Base-by-base conservation (phyloP, 1,139 yeast species). In the Geotrichum europaeum region DNA sequence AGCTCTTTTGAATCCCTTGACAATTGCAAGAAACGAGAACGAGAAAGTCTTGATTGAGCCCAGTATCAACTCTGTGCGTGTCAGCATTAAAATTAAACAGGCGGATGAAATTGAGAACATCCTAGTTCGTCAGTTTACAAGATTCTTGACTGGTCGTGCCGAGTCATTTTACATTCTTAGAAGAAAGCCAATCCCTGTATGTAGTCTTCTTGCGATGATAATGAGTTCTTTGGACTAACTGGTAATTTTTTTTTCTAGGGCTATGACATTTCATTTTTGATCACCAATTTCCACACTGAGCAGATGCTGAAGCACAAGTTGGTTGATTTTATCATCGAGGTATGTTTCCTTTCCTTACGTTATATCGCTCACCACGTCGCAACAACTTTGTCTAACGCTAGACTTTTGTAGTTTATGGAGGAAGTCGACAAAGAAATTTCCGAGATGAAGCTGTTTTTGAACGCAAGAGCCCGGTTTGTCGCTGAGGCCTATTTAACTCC, bases 371-470 rank as follows among this genome's bases (percentile, higher is more conserved):
- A 20, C 22, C 10, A 28, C 18, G 12, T 40, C 47, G 47, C 47
- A 40, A n/a, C 47, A 40, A 40, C 22, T 9, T 12, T 2, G 20
- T 18, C 40, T 40, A 40, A 40, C 47, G 68, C 32, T 49, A 10
- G 3, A 12, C 24, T 13, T 43, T 2, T 52, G 18, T 28, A 58
- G 77, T 94, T 95, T 74, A 92, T 94, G 99, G 99, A 94, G 75
- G 99, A 92, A 70, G 99, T 94, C 30, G 99, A 94, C 75, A 94
- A 92, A 78, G 99, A 94, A 75, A 95, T 94, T 71, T 89, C 97
- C 75, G 99, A 94, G 74, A 95, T 94, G 96, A 95, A 95, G 76
- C 81, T 94, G 73, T 95, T 94, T 74, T 83, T 95, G 74, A 94
- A 94, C 73, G 97, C 99, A 32, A 84, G 99, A 72, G 99, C 99